Percentiles rank a stretch among this genome's conserved stretches.
Evolutionary conservation across 2,329 filamentous ascomycete genomes (phyloP).

Genomic region (Aspergillus phoenicis): DNA sequence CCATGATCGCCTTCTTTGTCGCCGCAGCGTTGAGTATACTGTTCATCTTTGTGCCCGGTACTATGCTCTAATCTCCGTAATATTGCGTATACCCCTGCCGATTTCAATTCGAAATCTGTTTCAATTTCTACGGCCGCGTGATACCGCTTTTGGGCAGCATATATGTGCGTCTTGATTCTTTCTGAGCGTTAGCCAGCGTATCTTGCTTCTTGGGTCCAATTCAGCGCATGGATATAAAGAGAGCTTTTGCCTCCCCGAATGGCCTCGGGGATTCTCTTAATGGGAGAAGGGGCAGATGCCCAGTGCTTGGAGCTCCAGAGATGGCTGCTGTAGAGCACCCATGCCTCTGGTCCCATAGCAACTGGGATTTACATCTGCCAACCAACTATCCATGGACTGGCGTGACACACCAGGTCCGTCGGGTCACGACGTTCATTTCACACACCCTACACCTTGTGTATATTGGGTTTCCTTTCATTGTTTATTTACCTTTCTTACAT

Average conservation of each 20-base stretch:
- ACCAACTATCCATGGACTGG: neutral
- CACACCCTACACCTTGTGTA: slow-evolving; percentile 22
- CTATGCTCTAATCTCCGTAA: slow-evolving; percentile 36
- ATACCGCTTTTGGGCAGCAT: slow-evolving; percentile 3
- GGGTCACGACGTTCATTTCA: slow-evolving; percentile 17
- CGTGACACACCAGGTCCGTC: neutral
- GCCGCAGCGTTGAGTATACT: slow-evolving; percentile 82
- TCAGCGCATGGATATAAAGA: neutral
- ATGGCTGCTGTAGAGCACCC: neutral
- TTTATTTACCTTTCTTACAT: slow-evolving; percentile 27
- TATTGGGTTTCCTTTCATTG: slow-evolving; percentile 22
- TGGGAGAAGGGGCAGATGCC: neutral
- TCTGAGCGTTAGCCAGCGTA: slow-evolving; percentile 2
- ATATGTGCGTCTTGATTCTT: slow-evolving; percentile 1
- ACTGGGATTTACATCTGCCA: neutral
- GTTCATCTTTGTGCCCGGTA: slow-evolving; percentile 94
- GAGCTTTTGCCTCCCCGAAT: neutral
- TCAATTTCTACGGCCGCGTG: slow-evolving; percentile 1
- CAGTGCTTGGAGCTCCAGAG: neutral
- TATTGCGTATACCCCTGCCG: neutral
- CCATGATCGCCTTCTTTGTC: slow-evolving; percentile 73
- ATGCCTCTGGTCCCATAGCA: neutral
- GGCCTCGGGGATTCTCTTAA: neutral
- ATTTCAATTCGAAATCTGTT: neutral
- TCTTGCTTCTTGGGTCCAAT: neutral